Conservation (phyloP, 2,329 filamentous ascomycete genomes). For the Diaporthe humulicola region DNA sequence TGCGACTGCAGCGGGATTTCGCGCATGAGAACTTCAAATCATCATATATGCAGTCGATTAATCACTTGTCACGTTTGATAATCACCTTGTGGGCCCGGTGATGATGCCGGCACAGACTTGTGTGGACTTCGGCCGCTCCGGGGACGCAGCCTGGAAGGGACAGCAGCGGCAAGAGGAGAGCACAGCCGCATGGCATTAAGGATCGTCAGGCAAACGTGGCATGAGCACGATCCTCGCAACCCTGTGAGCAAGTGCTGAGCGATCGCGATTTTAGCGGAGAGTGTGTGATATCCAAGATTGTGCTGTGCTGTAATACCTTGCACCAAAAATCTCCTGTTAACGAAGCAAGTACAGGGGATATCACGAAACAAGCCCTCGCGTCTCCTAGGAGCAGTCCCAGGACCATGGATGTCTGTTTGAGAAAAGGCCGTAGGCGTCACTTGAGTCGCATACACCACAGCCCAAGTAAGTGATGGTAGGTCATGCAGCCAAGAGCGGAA, state of each 20-base stretch:
- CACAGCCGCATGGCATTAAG: neutral
- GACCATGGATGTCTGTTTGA: neutral
- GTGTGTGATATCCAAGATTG: neutral
- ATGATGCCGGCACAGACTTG: conserved; percentile 8
- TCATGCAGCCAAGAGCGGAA: conserved; percentile 31
- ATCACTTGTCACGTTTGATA: conserved; percentile 5
- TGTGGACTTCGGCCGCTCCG: neutral
- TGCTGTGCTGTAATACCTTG: neutral
- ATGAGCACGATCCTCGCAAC: neutral
- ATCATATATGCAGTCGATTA: conserved; percentile 5
- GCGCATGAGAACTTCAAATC: neutral
- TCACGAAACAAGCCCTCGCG: neutral
- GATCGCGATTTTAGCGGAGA: neutral
- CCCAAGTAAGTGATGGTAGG: neutral
- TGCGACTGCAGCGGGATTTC: neutral
- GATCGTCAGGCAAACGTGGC: conserved; percentile 1
- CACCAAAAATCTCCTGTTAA: neutral
- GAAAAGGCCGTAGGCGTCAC: neutral
- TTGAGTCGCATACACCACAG: neutral
- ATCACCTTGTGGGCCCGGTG: neutral
- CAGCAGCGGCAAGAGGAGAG: neutral
- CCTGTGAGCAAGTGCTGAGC: neutral
- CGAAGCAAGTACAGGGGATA: neutral
- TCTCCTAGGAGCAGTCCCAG: neutral
- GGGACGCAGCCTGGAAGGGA: neutral